These are phyloP conservation scores for Paramecium sexaurelia DNA, from an alignment of 73 alveolate species.

Conservation along the genomic window DNA sequence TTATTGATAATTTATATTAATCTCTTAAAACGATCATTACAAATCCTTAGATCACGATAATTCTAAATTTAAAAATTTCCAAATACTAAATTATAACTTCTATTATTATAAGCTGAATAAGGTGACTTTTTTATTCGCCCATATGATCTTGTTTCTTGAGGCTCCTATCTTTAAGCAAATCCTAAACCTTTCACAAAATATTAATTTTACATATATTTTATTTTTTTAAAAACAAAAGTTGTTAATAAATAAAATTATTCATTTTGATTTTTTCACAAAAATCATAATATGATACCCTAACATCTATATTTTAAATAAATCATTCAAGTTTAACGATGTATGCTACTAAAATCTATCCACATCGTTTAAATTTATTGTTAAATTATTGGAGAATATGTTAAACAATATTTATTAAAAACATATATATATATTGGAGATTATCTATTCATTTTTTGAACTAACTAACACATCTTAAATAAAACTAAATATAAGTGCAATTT, in stretches of 20 bases:
- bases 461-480: too few species aligned
- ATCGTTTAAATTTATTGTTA: too few species aligned
- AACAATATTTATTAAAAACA: too few species aligned
- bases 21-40: conserved; percentile 18
- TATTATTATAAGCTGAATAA: conserved; percentile 32
- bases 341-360: too few species aligned
- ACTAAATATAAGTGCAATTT: too few species aligned
- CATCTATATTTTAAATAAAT: too few species aligned
- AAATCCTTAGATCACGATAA: background rate
- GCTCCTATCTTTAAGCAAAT: background rate
- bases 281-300: too few species aligned
- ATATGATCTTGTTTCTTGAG: conserved; percentile 45
- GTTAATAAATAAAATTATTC: background rate
- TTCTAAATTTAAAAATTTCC: background rate
- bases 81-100: conserved; percentile 30
- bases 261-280: background rate
- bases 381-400: too few species aligned
- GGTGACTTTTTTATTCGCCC: conserved; percentile 19
- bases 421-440: too few species aligned
- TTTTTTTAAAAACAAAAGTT: background rate
- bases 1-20: background rate
- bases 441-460: too few species aligned
- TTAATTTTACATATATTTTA: conserved; percentile 39
- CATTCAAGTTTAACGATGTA: too few species aligned
- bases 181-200: conserved; percentile 49